Conservation (phyloP, 768 basidiomycete species). For the Strobilomyces echinocephalus region DNA sequence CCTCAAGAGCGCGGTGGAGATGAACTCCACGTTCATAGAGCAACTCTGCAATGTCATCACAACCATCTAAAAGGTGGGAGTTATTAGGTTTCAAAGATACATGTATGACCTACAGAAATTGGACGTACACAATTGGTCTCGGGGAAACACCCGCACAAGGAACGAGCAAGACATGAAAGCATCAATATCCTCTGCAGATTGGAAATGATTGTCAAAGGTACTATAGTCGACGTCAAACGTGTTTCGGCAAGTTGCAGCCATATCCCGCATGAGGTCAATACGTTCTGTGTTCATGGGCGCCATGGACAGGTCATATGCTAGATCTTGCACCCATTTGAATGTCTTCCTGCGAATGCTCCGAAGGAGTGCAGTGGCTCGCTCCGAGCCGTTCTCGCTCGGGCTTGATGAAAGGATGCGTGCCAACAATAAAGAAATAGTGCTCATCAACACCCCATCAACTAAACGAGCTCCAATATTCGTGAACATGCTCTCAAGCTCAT, state of each 20-base stretch:
- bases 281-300: background rate
- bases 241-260: background rate
- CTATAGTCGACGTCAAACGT: background rate
- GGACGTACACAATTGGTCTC: background rate
- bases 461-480: background rate
- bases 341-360: background rate
- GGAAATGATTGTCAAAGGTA: no score
- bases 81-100: no score
- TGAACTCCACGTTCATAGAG: conserved; percentile 21
- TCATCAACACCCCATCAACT: conserved; percentile 26
- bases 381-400: background rate
- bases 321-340: background rate
- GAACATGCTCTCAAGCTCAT: background rate
- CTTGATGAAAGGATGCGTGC: background rate
- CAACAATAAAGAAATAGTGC: conserved; percentile 30
- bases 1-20: conserved; percentile 19
- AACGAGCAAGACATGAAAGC: conserved; percentile 21
- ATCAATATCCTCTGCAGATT: no score
- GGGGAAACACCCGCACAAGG: conserved; percentile 15
- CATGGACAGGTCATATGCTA: background rate
- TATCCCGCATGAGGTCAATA: background rate
- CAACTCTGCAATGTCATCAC: background rate
- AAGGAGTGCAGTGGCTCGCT: background rate
- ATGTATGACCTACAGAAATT: background rate
- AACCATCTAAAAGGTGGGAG: no score